Evolutionary conservation across 73 alveolate genomes (phyloP).

Genomic region (Paramecium pentaurelia): DNA sequence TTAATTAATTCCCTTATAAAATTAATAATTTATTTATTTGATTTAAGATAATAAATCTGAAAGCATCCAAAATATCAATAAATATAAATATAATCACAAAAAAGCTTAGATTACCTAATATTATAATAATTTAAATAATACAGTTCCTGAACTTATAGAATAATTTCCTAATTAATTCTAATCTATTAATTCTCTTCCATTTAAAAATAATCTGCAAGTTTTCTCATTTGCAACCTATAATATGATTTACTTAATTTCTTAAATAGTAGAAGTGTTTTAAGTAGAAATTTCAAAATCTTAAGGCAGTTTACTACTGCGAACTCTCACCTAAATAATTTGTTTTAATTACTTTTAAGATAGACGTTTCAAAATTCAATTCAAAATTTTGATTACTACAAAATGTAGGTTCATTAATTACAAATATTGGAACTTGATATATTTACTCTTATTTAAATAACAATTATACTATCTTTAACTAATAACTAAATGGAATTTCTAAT

Average conservation of each 20-base stretch:
- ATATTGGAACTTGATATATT: background rate
- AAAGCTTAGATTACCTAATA: background rate
- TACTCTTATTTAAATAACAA: background rate
- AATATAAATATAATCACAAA: background rate
- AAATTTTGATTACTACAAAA: background rate
- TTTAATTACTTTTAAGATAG: background rate
- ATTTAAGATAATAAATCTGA: background rate
- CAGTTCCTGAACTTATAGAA: background rate
- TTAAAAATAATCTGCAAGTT: background rate
- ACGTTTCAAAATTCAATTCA: background rate
- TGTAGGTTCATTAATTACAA: background rate
- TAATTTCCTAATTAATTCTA: background rate
- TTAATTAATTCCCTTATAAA: background rate
- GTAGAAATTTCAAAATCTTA: background rate
- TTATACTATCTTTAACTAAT: background rate
- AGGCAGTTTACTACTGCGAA: background rate
- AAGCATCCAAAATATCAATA: background rate
- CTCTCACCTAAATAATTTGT: background rate
- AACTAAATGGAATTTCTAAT: background rate
- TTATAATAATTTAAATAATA: background rate
- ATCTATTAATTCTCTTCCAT: background rate
- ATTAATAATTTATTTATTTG: background rate
- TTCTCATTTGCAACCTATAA: background rate
- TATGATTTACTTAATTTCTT: background rate
- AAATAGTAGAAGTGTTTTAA: background rate